Conservation (phyloP, 805 yeast species). For the Teunomyces cretensis region DNA sequence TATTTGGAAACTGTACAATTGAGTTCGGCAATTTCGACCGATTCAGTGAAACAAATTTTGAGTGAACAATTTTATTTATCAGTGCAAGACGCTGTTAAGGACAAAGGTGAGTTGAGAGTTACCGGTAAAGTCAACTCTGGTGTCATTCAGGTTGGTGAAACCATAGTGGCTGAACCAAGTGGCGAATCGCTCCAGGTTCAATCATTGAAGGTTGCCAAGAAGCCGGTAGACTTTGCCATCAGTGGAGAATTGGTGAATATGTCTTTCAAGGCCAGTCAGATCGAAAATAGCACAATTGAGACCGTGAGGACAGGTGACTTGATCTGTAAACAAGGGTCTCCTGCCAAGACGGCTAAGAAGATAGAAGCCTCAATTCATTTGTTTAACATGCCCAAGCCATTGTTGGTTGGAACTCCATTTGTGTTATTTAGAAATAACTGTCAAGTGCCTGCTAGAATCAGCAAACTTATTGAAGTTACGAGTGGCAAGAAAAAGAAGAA, state of each 20-base stretch:
- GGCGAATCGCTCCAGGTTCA: constrained; percentile 45
- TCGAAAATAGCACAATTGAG: constrained; percentile 51
- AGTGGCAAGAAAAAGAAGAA: constrained; percentile 23
- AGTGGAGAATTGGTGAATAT: constrained; percentile 64
- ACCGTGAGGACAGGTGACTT: constrained; percentile 64
- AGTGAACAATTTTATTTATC: constrained; percentile 54
- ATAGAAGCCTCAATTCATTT: constrained; percentile 30
- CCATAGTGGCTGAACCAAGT: constrained; percentile 56
- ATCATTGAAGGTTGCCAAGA: constrained; percentile 28
- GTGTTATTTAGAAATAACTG: constrained; percentile 75
- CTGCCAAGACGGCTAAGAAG: constrained; percentile 25
- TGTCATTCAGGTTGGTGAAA: constrained; percentile 66
- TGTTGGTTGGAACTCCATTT: constrained; percentile 77
- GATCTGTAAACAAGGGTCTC: constrained; percentile 25
- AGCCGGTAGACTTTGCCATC: constrained; percentile 48
- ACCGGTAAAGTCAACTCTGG: constrained; percentile 73
- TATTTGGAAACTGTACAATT: constrained; percentile 35
- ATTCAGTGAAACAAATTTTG: constrained; percentile 17
- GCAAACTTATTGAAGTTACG: constrained; percentile 37
- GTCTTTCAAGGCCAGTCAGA: constrained; percentile 44
- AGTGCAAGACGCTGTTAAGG: constrained; percentile 59
- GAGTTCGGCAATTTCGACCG: constrained; percentile 11
- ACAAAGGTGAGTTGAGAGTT: constrained; percentile 48
- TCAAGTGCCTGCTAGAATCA: constrained; percentile 66
- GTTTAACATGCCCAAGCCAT: constrained; percentile 58